Conservation (phyloP, 2,329 filamentous ascomycete genomes). For the Xylariomycetidae sp. region DNA sequence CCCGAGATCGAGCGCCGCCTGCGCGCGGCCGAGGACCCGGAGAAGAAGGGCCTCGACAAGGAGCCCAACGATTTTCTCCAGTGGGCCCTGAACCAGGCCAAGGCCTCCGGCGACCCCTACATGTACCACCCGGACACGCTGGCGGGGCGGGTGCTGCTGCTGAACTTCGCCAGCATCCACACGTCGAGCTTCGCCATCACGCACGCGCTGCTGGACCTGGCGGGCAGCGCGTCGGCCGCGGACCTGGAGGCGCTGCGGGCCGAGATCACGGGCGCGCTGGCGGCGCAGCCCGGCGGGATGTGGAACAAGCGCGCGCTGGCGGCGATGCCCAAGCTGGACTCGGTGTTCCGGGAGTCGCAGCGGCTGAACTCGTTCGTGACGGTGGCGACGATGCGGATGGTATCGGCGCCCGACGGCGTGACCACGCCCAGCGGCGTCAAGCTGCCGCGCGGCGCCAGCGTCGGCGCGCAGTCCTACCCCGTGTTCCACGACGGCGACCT, state of each 20-base stretch:
- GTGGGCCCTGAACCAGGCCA: slow-evolving; percentile 10
- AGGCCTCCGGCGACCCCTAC: slow-evolving; percentile 17
- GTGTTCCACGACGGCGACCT: slow-evolving; percentile 33
- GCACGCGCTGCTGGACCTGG: slow-evolving; percentile 37
- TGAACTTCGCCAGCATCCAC: slow-evolving; percentile 33
- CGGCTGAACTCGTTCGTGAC: slow-evolving; percentile 28
- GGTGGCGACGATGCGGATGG: slow-evolving; percentile 19
- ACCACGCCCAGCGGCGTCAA: slow-evolving; percentile 29
- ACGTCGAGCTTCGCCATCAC: slow-evolving; percentile 31
- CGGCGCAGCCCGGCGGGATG: slow-evolving; percentile 18
- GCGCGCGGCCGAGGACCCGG: slow-evolving; percentile 13
- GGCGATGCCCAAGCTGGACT: slow-evolving; percentile 33
- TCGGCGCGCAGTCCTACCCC: slow-evolving; percentile 24
- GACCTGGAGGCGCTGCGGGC: slow-evolving; percentile 38
- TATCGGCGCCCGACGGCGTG: slow-evolving; percentile 19
- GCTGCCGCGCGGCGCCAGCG: slow-evolving; percentile 23
- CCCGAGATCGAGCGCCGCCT: slow-evolving; percentile 23
- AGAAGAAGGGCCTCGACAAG: slow-evolving; percentile 1
- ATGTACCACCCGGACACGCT: slow-evolving; percentile 18
- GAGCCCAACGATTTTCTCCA: slow-evolving; percentile 19
- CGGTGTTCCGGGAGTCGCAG: slow-evolving; percentile 33
- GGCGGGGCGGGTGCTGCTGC: slow-evolving; percentile 22
- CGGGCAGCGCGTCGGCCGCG: slow-evolving; percentile 25
- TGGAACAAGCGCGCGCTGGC: slow-evolving; percentile 29
- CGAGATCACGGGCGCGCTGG: slow-evolving; percentile 31